Evolutionary conservation across 192 early-diverging fungal species (phyloP), one percentile per base, ranked within the genome.

Genomic region (Geranomyces variabilis): DNA sequence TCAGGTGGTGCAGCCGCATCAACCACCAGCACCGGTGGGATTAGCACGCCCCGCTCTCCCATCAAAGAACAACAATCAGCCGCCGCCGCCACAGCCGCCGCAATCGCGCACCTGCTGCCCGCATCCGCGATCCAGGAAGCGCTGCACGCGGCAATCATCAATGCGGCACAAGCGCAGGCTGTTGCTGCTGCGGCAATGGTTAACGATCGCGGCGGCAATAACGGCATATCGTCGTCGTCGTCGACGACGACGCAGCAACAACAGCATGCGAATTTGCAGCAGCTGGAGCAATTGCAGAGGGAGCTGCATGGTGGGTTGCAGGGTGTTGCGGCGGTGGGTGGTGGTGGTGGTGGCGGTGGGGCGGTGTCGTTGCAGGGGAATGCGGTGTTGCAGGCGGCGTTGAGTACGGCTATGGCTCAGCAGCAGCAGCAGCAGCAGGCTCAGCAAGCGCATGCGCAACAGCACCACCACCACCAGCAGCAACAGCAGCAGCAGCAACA

Each of bases 41-140:
- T n/a, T n/a, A n/a, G n/a, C n/a, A n/a, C n/a, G n/a, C n/a, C n/a
- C n/a, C n/a, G n/a, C n/a, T n/a, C n/a, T n/a, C n/a, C n/a, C n/a
- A n/a, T n/a, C 66, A 34, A n/a, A 8, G 13, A 21, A 29, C 29
- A 22, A 30, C 28, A 24, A 19, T 8, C 47, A 48, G 30, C 47
- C 36, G 0, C 7, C 36, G 53, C n/a, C 13, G 17, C 17, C 30
- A 31, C 58, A 22, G 46, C 58, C 26, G 34, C 41, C 0, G 61
- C 70, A 21, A 46, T 56, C 15, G 48, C 46, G 15, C 66, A 67
- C 28, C 13, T 67, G 48, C 22, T 61, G 28, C 45, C 36, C 0
- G 57, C 57, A n/a, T 41, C 36, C 10, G 33, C 69, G 10, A 55
- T 70, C 1, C 72, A 74, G 45, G 62, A 74, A 46, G 72, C 72